Conservation (phyloP, 1,284 basidiomycete species). For the Dichomitus squalens region DNA sequence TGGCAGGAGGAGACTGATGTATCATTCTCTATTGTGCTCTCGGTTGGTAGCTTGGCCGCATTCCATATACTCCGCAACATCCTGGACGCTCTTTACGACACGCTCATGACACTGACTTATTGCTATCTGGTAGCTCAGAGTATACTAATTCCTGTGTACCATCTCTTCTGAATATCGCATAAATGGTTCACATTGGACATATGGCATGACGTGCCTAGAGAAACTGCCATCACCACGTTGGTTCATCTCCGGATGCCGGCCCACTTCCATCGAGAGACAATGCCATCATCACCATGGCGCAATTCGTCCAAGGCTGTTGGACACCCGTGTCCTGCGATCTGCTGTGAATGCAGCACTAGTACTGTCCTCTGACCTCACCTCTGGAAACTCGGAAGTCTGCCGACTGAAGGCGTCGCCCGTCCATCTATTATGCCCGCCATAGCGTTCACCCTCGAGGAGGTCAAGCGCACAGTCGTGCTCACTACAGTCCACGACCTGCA, state of each 20-base stretch:
- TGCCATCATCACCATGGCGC: neutral
- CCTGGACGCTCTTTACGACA: constrained; percentile 17
- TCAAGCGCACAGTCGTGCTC: constrained; percentile 48
- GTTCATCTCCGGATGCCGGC: too few relatives aligned
- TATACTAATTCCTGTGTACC: constrained; percentile 17
- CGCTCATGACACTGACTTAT: constrained; percentile 24
- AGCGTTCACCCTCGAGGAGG: constrained; percentile 20
- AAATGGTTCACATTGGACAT: neutral
- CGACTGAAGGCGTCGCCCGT: neutral
- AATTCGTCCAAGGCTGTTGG: neutral
- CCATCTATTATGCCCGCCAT: constrained; percentile 11
- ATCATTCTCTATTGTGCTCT: constrained; percentile 6
- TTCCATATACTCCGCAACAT: neutral
- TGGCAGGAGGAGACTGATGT: neutral
- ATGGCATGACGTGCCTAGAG: too few relatives aligned
- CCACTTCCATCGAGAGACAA: neutral
- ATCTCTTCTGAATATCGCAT: neutral
- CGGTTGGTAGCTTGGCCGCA: neutral
- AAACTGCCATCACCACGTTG: too few relatives aligned
- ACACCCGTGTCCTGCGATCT: neutral
- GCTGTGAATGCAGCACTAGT: too few relatives aligned
- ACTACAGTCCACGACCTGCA: constrained; percentile 50
- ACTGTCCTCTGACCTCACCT: neutral
- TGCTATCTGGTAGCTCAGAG: constrained; percentile 18
- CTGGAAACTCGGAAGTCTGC: neutral